Evolutionary conservation across 768 basidiomycete genomes (phyloP), one percentile per base, ranked within the genome.

Genomic region (Leucocoprinus sp.): DNA sequence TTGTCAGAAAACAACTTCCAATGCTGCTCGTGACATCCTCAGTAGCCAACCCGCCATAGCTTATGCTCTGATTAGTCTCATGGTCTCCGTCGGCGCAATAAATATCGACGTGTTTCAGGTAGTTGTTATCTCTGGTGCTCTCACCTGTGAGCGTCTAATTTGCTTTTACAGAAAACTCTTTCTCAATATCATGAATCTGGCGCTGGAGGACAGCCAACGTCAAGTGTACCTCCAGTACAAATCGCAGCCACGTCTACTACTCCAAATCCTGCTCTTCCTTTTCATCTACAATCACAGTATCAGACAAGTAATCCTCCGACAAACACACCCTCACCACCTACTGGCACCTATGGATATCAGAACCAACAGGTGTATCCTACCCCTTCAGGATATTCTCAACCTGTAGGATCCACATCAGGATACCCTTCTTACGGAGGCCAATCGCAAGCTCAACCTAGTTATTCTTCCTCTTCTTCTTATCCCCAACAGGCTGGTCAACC

Each of bases 41-140:
- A 82, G 82, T 52, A 69, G 70, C 12, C 83, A 84, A 50, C 85
- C 85, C 0, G 78, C 80, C 42, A 85, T 89, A 45, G 78, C 84
- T 0, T 87, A 85, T 59, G 83, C 82, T 1, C 66, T 89, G 0
- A 83, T 89, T 48, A 72, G 74, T 0, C 74, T 87, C 27, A 84
- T 88, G 83, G 84, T 86, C 18, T 76, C 76, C 45, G 77, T 88
- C 65, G 78, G 82, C 45, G 82, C 82, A 0, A 70, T 88, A 27
- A 78, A 86, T 40, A 69, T 84, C 38, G 80, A 86, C 36, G 83
- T 86, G 6, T 77, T 87, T 52, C 82, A 85, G 68, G 85, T 84
- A 31, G 65, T 55, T 4, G 11, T 31, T 0, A 28, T 33, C 44
- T 8, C 4, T 18, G 26, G 17, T 29, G 19, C 23, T 11, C 38